Evolutionary conservation across 2,329 filamentous ascomycete genomes (phyloP).

Genomic region (Cladosporium sp.): DNA sequence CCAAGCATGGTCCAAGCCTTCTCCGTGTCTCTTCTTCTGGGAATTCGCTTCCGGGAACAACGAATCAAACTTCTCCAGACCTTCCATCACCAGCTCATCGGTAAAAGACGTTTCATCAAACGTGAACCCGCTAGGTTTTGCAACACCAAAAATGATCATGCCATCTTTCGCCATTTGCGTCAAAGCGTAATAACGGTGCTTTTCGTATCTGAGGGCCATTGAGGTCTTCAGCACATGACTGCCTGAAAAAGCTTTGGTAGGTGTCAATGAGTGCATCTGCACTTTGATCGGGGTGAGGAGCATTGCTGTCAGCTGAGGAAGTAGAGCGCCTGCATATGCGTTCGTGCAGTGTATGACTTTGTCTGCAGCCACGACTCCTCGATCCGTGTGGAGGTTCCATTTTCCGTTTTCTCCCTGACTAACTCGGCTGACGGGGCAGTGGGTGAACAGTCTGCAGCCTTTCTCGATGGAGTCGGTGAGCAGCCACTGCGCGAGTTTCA

Average conservation of each 20-base stretch:
- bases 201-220: slow-evolving; percentile 49
- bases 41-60: slow-evolving; percentile 39
- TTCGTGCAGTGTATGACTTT: slow-evolving; percentile 46
- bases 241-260: slow-evolving; percentile 42
- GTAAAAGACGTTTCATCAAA: slow-evolving; percentile 46
- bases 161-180: slow-evolving; percentile 49
- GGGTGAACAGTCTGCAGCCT: slow-evolving; percentile 47
- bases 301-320: slow-evolving; percentile 39
- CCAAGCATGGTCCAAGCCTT: slow-evolving; percentile 51
- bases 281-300: slow-evolving; percentile 48
- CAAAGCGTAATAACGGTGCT: slow-evolving; percentile 53
- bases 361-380: slow-evolving; percentile 36
- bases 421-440: slow-evolving; percentile 43
- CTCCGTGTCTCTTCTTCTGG: slow-evolving; percentile 38
- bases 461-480: slow-evolving; percentile 41
- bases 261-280: slow-evolving; percentile 50
- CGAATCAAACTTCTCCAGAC: slow-evolving; percentile 39
- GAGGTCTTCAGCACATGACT: slow-evolving; percentile 42
- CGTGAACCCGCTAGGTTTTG: slow-evolving; percentile 37
- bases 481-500: slow-evolving; percentile 54
- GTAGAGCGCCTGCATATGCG: slow-evolving; percentile 40
- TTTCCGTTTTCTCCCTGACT: slow-evolving; percentile 7
- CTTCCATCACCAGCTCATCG: slow-evolving; percentile 44
- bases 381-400: slow-evolving; percentile 42
- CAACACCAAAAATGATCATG: slow-evolving; percentile 48